phyloP scores from a whole-genome alignment of 495 filamentous ascomycete species.

The Parathielavia hyrcaniae region DNA sequence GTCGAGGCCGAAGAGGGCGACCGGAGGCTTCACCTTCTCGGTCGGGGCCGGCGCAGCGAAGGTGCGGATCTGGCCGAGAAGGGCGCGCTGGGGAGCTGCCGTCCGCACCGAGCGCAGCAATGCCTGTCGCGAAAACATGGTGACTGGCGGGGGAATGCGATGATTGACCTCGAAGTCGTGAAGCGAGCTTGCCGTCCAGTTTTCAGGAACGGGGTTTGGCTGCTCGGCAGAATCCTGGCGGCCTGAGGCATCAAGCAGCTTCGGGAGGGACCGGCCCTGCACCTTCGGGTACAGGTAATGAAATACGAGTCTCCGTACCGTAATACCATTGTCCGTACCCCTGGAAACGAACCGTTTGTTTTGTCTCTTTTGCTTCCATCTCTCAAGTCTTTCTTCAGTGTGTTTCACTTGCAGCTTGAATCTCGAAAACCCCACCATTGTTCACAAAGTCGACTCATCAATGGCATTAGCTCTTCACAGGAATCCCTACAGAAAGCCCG shows the following conservation, averaged over 20 bases:
- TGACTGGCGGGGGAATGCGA: conserved; percentile 34
- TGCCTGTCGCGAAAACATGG: conserved; percentile 59
- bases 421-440: no score
- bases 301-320: not conserved
- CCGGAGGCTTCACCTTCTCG: conserved; percentile 70
- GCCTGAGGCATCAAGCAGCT: conserved; percentile 28
- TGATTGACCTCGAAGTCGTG: conserved; percentile 35
- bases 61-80: conserved; percentile 48
- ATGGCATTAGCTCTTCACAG: conserved; percentile 6
- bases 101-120: conserved; percentile 53
- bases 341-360: no score
- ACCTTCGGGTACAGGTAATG: not conserved
- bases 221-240: conserved; percentile 31
- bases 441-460: not conserved
- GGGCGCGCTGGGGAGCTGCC: conserved; percentile 46
- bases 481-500: conserved; percentile 15
- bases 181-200: conserved; percentile 29
- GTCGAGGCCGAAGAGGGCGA: conserved; percentile 90
- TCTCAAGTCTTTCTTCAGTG: not conserved
- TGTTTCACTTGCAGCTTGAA: not conserved
- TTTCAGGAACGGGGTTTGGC: conserved; percentile 34
- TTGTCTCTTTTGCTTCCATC: no score
- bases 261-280: conserved; percentile 15
- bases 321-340: not conserved
- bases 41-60: conserved; percentile 64